Evolutionary conservation across 805 yeast genomes (phyloP), one percentile per base, ranked within the genome.

Genomic region (Candida chauliodis): DNA sequence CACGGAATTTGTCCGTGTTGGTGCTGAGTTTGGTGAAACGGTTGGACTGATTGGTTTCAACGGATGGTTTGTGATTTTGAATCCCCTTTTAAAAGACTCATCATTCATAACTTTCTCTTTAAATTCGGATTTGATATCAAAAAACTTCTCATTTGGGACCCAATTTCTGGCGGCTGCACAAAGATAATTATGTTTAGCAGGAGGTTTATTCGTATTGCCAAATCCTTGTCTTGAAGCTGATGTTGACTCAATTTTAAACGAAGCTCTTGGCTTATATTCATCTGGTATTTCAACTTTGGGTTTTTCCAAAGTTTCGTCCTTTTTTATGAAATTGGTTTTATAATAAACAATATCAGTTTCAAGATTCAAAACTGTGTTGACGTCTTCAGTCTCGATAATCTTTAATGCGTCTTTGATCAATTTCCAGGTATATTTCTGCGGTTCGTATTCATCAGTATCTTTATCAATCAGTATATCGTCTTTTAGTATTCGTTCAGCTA

Each of bases 301-400:
- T 7, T 26, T 13, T n/a, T 34, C 23, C 19, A 18, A 17, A 19
- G 59, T 34, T 30, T 65, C 69, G 26, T 63, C 60, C 28, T 56
- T 51, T 42, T 61, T 63, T 36, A 68, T 56, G 48, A 68, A 68
- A 42, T 66, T 67, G 11, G 73, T 68, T 38, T 67, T 63, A 43
- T 68, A 68, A 47, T 67, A 68, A 13, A 66, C 69, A 24, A 68
- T 61, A 41, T 68, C 72, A 2, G 69, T 54, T 22, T 68, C 69
- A 30, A 68, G 48, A 41, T 66, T 67, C 19, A 68, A 49, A 13
- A 55, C 45, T 20, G 61, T 45, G 33, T 64, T 64, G 25, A 52
- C 44, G 19, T 55, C 50, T n/a, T 51, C 50, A 26, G 53, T 54
- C 13, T 48, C 54, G 7, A 60, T 41, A 30, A 66, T 35, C 14